Percentiles rank a stretch among this genome's conserved stretches.
Conservation (phyloP, 2,329 filamentous ascomycete species). For the Alternaria solani region DNA sequence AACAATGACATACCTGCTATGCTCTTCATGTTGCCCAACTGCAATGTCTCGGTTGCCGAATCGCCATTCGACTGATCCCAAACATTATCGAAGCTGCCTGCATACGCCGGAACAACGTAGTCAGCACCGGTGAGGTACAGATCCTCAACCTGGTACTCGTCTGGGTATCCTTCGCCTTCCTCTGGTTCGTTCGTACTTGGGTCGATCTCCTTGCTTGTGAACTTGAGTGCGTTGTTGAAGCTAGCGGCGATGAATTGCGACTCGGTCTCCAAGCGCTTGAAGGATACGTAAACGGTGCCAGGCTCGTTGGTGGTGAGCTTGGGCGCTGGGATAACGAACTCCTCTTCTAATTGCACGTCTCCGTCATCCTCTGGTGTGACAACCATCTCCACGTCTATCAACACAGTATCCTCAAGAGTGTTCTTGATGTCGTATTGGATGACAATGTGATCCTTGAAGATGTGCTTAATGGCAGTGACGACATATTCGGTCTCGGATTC, state of each 20-base stretch:
- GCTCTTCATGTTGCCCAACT: constrained; percentile 86
- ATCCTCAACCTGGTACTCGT: constrained; percentile 96
- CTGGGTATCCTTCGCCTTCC: constrained; percentile 84
- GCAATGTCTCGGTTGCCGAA: constrained; percentile 89
- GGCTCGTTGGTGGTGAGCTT: constrained; percentile 84
- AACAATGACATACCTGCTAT: constrained; percentile 77
- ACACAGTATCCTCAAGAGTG: constrained; percentile 80
- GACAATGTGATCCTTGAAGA: constrained; percentile 97
- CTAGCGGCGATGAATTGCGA: constrained; percentile 77
- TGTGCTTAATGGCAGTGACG: constrained; percentile 90
- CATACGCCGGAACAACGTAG: constrained; percentile 92
- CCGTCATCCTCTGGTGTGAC: constrained; percentile 88
- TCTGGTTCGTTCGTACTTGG: constrained; percentile 93
- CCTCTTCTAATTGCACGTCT: constrained; percentile 73
- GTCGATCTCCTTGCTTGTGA: constrained; percentile 97
- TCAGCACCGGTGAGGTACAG: constrained; percentile 90
- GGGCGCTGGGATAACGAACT: constrained; percentile 90
- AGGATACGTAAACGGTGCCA: constrained; percentile 93
- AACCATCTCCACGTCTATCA: constrained; percentile 65
- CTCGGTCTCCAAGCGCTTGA: constrained; percentile 82
- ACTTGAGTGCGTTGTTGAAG: constrained; percentile 94
- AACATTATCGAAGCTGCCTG: constrained; percentile 91
- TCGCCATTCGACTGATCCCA: constrained; percentile 95
- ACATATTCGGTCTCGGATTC: constrained; percentile 98
- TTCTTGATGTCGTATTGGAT: constrained; percentile 98